phyloP scores from a whole-genome alignment of 345 rosid species.

The Camelina laxa region DNA sequence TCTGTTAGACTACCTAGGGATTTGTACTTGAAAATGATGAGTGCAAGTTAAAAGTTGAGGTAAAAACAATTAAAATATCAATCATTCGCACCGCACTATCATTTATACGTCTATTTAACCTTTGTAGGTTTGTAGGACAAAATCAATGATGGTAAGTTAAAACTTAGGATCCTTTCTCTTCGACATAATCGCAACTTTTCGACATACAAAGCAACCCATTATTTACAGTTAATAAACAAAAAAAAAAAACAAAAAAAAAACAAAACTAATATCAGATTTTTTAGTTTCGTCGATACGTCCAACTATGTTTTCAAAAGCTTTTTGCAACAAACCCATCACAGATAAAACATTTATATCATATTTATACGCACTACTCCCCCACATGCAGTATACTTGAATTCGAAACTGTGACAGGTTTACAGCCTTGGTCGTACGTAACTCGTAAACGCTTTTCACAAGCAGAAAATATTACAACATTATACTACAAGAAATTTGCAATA shows the following conservation, averaged over 20 bases:
- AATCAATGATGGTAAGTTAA: constrained; percentile 37
- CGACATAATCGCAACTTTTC: constrained; percentile 5
- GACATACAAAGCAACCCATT: constrained; percentile 8
- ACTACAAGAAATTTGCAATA: neutral
- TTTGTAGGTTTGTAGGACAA: constrained; percentile 32
- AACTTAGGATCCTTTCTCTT: constrained; percentile 44
- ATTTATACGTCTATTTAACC: constrained; percentile 2
- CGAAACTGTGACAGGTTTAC: no score
- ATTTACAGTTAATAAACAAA: neutral
- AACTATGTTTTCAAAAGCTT: neutral
- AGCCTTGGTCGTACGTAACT: no score
- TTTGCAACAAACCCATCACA: neutral
- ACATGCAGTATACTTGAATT: no score
- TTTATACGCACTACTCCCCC: neutral
- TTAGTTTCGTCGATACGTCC: neutral
- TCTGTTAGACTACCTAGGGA: constrained; percentile 33
- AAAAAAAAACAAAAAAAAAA: no score
- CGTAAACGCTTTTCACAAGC: neutral
- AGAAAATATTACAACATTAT: neutral
- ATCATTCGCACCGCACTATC: constrained; percentile 44
- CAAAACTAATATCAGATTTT: neutral
- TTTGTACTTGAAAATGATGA: constrained; percentile 41
- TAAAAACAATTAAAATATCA: constrained; percentile 41
- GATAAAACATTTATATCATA: neutral
- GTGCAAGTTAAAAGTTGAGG: constrained; percentile 41